phyloP scores from a whole-genome alignment of 2,329 filamentous ascomycete species.

The Neoscytalidium dimidiatum region DNA sequence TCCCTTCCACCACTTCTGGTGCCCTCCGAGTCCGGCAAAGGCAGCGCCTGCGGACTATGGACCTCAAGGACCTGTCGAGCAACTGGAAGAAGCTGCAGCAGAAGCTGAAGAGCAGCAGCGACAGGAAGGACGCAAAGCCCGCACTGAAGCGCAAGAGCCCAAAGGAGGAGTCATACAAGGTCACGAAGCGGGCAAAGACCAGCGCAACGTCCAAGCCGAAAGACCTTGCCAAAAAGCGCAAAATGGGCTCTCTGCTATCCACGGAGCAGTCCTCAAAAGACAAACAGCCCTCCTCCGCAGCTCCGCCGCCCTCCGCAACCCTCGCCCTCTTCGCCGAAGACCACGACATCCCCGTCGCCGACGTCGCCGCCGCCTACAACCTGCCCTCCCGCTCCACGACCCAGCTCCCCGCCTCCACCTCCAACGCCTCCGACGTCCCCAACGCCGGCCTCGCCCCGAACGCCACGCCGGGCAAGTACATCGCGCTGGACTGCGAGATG shows the following conservation, averaged over 20 bases:
- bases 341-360: conserved; percentile 62
- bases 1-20: background rate
- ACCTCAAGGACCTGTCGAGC: conserved; percentile 46
- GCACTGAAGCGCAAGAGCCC: conserved; percentile 36
- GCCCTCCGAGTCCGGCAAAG: background rate
- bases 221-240: conserved; percentile 34
- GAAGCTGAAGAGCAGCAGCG: conserved; percentile 43
- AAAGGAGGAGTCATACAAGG: conserved; percentile 23
- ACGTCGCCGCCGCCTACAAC: conserved; percentile 57
- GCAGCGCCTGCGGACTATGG: conserved; percentile 33
- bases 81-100: conserved; percentile 82
- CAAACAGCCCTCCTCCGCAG: conserved; percentile 46
- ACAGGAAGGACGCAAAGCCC: conserved; percentile 31
- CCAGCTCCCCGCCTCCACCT: conserved; percentile 46
- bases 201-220: conserved; percentile 22
- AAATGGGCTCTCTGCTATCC: conserved; percentile 55
- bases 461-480: conserved; percentile 79
- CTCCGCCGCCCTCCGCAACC: conserved; percentile 51
- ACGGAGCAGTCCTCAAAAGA: conserved; percentile 41
- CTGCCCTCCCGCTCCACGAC: conserved; percentile 53
- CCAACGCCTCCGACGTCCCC: conserved; percentile 39
- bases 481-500: conserved; percentile 98
- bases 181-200: conserved; percentile 36
- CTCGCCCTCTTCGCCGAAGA: conserved; percentile 63
- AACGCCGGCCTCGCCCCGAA: conserved; percentile 51